Percentiles rank a stretch among this genome's conserved stretches.
Conservation (phyloP, 306 rosid species). For the Malus fusca region DNA sequence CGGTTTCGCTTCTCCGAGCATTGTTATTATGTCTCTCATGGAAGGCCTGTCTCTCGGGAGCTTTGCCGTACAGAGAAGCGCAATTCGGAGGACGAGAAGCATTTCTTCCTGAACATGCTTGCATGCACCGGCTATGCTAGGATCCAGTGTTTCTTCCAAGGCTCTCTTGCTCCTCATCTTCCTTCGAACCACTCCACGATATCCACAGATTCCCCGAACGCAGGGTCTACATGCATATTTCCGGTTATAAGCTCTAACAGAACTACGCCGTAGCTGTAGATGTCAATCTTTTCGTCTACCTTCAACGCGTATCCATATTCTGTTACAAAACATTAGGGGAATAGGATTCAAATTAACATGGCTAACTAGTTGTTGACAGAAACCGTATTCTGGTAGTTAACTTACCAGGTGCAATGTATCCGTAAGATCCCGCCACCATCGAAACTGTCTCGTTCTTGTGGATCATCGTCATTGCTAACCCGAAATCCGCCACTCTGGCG, state of each 20-base stretch:
- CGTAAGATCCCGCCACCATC: slow-evolving; percentile 83
- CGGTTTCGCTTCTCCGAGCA: slow-evolving; percentile 92
- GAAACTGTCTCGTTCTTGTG: slow-evolving; percentile 80
- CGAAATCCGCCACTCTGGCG: slow-evolving; percentile 87
- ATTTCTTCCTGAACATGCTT: slow-evolving; percentile 77
- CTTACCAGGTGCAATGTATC: slow-evolving; percentile 94
- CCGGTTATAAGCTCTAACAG: slow-evolving; percentile 79
- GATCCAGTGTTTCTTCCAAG: slow-evolving; percentile 53
- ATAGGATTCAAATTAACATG: neutral
- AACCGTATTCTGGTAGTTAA: neutral
- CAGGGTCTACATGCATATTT: slow-evolving; percentile 52
- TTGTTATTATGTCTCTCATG: slow-evolving; percentile 66
- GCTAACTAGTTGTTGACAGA: neutral
- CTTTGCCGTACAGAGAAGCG: slow-evolving; percentile 69
- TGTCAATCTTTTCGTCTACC: slow-evolving; percentile 79
- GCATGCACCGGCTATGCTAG: slow-evolving; percentile 56
- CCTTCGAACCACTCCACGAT: slow-evolving; percentile 55
- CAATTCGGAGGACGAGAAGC: slow-evolving; percentile 80
- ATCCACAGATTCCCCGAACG: slow-evolving; percentile 47
- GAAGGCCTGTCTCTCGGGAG: slow-evolving; percentile 83
- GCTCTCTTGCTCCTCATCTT: slow-evolving; percentile 39
- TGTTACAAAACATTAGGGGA: slow-evolving; percentile 8
- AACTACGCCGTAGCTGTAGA: slow-evolving; percentile 77
- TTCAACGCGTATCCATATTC: slow-evolving; percentile 81
- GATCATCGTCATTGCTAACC: slow-evolving; percentile 77